These are phyloP conservation scores for Taxillus chinensis DNA, from an alignment of 164 flowering plant species.

Conservation along the genomic window DNA sequence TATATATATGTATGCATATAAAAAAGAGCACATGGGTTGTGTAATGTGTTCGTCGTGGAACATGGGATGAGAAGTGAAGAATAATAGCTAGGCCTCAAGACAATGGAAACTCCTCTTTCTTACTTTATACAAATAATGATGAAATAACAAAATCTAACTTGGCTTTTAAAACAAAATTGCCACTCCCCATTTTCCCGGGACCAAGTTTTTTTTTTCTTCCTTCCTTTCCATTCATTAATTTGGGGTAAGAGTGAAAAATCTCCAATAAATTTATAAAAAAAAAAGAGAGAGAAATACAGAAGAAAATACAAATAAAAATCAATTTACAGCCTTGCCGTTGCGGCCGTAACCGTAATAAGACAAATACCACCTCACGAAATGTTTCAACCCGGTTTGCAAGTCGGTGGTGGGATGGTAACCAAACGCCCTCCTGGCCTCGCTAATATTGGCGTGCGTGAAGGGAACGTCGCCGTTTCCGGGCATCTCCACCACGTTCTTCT, in stretches of 20 bases:
- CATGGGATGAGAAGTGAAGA: too few species aligned
- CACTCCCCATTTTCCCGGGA: too few species aligned
- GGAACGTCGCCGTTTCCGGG: slow-evolving; percentile 81
- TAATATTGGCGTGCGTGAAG: slow-evolving; percentile 24
- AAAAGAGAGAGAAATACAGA: slow-evolving; percentile 5
- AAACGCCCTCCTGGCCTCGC: slow-evolving; percentile 21
- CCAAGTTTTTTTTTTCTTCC: not conserved
- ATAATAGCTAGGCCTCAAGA: too few species aligned
- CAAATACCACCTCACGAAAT: slow-evolving; percentile 50
- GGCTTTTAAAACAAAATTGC: too few species aligned
- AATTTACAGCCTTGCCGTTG: slow-evolving; percentile 45
- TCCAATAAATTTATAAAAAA: slow-evolving; percentile 4
- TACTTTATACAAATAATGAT: too few species aligned
- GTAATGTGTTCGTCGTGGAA: too few species aligned
- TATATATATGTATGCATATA: too few species aligned
- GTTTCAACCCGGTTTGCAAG: slow-evolving; percentile 72
- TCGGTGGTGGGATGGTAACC: slow-evolving; percentile 76
- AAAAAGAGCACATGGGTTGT: too few species aligned
- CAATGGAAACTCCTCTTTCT: too few species aligned
- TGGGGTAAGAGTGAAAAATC: slow-evolving; percentile 1
- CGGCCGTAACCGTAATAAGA: slow-evolving; percentile 59
- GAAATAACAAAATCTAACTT: too few species aligned
- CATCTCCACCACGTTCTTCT: slow-evolving; percentile 54
- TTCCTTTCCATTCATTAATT: not conserved
- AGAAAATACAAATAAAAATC: not conserved